Percentiles rank a stretch among this genome's conserved stretches.
Conservation (phyloP, 2,329 filamentous ascomycete species). For the Curvularia sp. region DNA sequence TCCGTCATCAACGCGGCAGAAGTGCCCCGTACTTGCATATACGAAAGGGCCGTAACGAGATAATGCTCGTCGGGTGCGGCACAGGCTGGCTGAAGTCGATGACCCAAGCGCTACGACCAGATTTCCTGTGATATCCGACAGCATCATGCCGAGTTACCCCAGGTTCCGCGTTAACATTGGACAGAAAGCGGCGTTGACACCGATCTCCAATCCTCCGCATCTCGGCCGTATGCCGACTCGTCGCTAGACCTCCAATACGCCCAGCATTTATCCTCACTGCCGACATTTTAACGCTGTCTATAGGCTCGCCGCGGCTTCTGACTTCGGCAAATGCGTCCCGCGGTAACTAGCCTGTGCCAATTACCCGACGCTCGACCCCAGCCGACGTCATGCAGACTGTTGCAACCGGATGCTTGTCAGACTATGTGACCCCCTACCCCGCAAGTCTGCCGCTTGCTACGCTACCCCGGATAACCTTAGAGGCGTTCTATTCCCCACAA, state of each 20-base stretch:
- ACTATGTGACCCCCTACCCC: constrained; percentile 28
- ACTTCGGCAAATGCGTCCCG: constrained; percentile 17
- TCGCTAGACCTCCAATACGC: background rate
- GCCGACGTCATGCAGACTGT: constrained; percentile 17
- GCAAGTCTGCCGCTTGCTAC: constrained; percentile 24
- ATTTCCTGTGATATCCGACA: background rate
- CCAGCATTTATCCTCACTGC: background rate
- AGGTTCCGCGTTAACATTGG: background rate
- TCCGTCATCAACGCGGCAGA: background rate
- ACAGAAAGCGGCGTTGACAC: constrained; percentile 3
- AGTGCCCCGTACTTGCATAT: background rate
- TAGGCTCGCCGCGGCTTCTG: constrained; percentile 13
- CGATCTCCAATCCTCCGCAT: background rate
- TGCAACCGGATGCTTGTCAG: constrained; percentile 9
- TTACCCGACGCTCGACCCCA: constrained; percentile 13
- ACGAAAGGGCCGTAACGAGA: background rate
- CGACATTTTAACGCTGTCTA: background rate
- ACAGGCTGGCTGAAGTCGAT: background rate
- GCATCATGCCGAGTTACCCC: background rate
- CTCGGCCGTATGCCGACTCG: constrained; percentile 5
- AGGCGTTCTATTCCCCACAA: constrained; percentile 13
- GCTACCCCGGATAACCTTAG: constrained; percentile 23
- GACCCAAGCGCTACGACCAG: background rate
- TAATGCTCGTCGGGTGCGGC: background rate
- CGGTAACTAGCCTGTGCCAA: background rate